Conservation (phyloP, 169 alveolate species). For the Cryptosporidium sp. region DNA sequence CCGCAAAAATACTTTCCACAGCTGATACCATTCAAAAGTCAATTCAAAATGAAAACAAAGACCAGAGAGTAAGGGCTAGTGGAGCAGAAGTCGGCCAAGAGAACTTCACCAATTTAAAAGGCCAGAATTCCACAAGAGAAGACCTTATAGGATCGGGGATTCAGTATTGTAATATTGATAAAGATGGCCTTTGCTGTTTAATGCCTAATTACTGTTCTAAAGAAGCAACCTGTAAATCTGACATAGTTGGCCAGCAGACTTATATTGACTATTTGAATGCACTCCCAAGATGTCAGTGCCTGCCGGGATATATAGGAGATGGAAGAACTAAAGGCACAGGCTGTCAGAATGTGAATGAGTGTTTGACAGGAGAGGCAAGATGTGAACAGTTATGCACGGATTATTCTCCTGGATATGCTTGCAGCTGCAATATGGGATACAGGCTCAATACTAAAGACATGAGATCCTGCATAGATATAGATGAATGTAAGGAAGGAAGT, state of each 20-base stretch:
- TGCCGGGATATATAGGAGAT: slow-evolving; percentile 77
- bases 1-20: slow-evolving; percentile 66
- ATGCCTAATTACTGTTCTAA: slow-evolving; percentile 74
- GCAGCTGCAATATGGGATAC: slow-evolving; percentile 58
- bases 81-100: not conserved
- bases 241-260: slow-evolving; percentile 72
- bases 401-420: slow-evolving; percentile 73
- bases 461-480: slow-evolving; percentile 76
- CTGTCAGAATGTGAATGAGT: slow-evolving; percentile 77
- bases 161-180: slow-evolving; percentile 20
- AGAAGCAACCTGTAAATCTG: slow-evolving; percentile 67
- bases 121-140: not conserved
- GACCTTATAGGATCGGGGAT: not conserved
- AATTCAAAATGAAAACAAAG: slow-evolving; percentile 26
- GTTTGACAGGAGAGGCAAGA: slow-evolving; percentile 76
- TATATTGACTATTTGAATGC: slow-evolving; percentile 76
- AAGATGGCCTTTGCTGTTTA: slow-evolving; percentile 57
- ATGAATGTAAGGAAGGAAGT: slow-evolving; percentile 77
- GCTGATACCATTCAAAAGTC: slow-evolving; percentile 59
- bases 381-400: slow-evolving; percentile 78
- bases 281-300: slow-evolving; percentile 78
- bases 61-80: not conserved
- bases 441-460: slow-evolving; percentile 45
- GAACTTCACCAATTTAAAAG: not conserved
- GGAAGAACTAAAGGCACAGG: slow-evolving; percentile 79